phyloP scores from a whole-genome alignment of 768 basidiomycete species.

The Phlebiopsis flavidoalba region DNA sequence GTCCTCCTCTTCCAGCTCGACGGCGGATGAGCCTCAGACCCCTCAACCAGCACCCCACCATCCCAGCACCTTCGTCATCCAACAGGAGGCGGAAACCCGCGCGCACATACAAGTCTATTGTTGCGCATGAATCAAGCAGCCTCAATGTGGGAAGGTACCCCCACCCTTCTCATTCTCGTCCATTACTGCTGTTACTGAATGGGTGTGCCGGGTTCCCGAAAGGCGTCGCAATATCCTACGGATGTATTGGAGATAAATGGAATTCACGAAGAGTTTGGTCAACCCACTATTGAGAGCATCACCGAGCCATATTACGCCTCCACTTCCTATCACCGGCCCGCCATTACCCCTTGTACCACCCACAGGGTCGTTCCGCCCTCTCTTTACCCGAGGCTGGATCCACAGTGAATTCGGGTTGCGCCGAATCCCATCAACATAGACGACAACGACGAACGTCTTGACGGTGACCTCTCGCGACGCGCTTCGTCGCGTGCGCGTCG shows the following conservation, averaged over 20 bases:
- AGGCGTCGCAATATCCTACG: background rate
- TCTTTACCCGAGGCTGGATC: constrained; percentile 64
- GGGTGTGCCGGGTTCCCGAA: background rate
- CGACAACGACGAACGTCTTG: constrained; percentile 15
- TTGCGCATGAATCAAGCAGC: background rate
- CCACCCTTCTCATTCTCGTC: background rate
- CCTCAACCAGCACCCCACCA: background rate
- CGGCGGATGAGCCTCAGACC: background rate
- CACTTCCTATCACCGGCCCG: constrained; percentile 23
- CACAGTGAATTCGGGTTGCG: constrained; percentile 50
- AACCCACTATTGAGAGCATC: background rate
- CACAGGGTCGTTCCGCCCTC: constrained; percentile 56
- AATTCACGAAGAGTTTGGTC: background rate
- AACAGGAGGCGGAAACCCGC: constrained; percentile 8
- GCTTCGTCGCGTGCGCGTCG: constrained; percentile 43
- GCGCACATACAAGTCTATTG: constrained; percentile 9
- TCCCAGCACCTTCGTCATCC: background rate
- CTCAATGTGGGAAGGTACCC: constrained; percentile 6
- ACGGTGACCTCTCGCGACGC: constrained; percentile 38
- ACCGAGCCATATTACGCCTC: constrained; percentile 9
- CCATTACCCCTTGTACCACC: constrained; percentile 65
- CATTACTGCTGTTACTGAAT: background rate
- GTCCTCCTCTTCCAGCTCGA: background rate
- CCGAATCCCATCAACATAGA: constrained; percentile 37
- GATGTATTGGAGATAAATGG: background rate